These are phyloP conservation scores for Calonectria ilicicola DNA, from an alignment of 2,329 filamentous ascomycete genomes.

Conservation along the genomic window DNA sequence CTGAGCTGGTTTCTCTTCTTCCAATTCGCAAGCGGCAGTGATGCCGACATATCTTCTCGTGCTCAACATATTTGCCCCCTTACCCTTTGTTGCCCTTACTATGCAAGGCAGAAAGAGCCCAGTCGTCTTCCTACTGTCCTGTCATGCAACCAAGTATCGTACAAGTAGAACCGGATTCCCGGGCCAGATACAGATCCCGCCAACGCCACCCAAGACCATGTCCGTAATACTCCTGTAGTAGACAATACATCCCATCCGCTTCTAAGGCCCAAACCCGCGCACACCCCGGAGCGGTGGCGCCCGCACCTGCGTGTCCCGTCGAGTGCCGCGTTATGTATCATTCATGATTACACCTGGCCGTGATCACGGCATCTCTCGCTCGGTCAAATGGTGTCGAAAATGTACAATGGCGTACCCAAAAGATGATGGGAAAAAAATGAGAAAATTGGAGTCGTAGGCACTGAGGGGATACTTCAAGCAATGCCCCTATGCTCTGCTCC, in stretches of 20 bases:
- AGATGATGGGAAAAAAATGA: conserved; percentile 34
- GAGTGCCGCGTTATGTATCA: conserved; percentile 30
- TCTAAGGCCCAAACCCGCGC: conserved; percentile 29
- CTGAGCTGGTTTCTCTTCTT: conserved; percentile 23
- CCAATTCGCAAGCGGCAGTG: conserved; percentile 16
- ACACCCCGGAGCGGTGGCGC: conserved; percentile 36
- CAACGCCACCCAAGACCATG: conserved; percentile 44
- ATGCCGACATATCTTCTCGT: conserved; percentile 17
- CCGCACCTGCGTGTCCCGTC: conserved; percentile 36
- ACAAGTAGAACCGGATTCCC: conserved; percentile 44
- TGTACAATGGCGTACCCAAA: conserved; percentile 41
- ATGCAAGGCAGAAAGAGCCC: background rate
- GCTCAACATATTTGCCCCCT: conserved; percentile 3
- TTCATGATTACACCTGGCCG: conserved; percentile 37
- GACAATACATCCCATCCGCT: conserved; percentile 37
- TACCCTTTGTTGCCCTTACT: background rate
- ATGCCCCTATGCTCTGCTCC: conserved; percentile 20
- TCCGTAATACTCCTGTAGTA: conserved; percentile 43
- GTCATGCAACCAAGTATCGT: conserved; percentile 45
- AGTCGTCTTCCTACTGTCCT: conserved; percentile 27
- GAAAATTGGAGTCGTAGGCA: conserved; percentile 23
- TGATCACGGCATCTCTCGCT: conserved; percentile 34
- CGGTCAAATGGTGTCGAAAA: conserved; percentile 41
- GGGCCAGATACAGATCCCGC: conserved; percentile 42
- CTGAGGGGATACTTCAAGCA: background rate